Conservation (phyloP, 768 basidiomycete genomes). For the Tylopilus sp. region DNA sequence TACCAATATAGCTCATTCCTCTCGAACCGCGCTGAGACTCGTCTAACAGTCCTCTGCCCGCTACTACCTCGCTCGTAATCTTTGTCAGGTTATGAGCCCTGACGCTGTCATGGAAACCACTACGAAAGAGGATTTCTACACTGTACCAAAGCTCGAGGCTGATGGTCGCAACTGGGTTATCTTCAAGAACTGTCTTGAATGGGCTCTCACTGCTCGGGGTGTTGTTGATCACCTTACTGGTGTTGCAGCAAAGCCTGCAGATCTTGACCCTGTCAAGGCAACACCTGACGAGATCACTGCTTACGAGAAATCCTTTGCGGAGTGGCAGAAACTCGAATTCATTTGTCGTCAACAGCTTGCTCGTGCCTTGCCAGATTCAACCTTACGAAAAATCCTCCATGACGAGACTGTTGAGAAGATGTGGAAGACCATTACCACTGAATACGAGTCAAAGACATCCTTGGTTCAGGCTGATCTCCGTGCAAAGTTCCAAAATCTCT, state of each 20-base stretch:
- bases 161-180: neutral
- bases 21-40: no score
- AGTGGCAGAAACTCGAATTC: neutral
- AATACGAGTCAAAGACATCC: neutral
- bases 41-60: no score
- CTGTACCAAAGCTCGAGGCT: neutral
- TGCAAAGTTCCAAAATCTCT: neutral
- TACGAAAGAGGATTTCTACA: neutral
- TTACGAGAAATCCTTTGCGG: neutral
- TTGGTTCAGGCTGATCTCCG: neutral
- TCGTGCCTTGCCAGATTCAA: neutral
- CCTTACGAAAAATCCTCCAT: neutral
- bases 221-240: neutral
- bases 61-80: no score
- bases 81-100: neutral
- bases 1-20: no score
- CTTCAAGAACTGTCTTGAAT: neutral
- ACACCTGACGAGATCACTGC: neutral
- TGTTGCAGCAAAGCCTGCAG: neutral
- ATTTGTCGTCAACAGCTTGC: neutral
- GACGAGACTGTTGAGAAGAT: neutral
- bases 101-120: neutral
- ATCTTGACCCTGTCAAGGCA: neutral
- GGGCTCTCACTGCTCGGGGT: neutral
- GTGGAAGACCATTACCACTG: neutral